A percentile compares a stretch with the other conserved stretches of the same genome.
These are phyloP conservation scores for Wallacemonas rigidus DNA, from an alignment of 208 protist genomes.

Conservation along the genomic window DNA sequence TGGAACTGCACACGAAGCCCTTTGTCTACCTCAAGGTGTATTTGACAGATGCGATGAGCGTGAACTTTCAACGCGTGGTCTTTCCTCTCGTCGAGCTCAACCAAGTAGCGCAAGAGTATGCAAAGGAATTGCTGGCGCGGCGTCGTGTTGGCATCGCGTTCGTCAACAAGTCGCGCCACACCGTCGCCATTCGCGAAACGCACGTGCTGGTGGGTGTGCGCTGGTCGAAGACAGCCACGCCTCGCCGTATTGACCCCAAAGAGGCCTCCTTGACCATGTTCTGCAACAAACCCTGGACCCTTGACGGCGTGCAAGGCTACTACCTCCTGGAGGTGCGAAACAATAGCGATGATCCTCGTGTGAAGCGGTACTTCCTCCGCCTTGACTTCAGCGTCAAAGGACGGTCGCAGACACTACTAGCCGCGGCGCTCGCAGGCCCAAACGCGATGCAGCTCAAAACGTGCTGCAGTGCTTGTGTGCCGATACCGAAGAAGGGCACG, in stretches of 20 bases:
- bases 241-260: conserved; percentile 42
- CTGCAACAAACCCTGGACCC: conserved; percentile 59
- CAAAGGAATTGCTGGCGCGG: conserved; percentile 35
- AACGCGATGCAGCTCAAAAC: conserved; percentile 42
- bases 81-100: conserved; percentile 51
- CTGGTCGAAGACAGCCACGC: conserved; percentile 44
- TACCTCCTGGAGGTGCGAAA: conserved; percentile 67
- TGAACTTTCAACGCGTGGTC: conserved; percentile 10
- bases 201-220: conserved; percentile 48
- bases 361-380: conserved; percentile 50
- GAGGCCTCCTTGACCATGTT: conserved; percentile 71
- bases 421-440: conserved; percentile 26
- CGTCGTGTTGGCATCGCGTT: conserved; percentile 58
- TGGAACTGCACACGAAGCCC: conserved; percentile 40
- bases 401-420: conserved; percentile 57
- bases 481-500: conserved; percentile 20
- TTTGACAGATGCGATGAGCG: conserved; percentile 18
- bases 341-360: conserved; percentile 34
- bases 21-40: conserved; percentile 51
- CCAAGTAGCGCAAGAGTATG: conserved; percentile 47
- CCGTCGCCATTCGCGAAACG: conserved; percentile 29
- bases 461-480: not conserved
- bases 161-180: conserved; percentile 55
- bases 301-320: conserved; percentile 68
- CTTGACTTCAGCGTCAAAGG: conserved; percentile 71